Percentiles rank a stretch among this genome's conserved stretches.
Evolutionary conservation across 1,284 basidiomycete genomes (phyloP).

Genomic region (Rhodotorula sp.): DNA sequence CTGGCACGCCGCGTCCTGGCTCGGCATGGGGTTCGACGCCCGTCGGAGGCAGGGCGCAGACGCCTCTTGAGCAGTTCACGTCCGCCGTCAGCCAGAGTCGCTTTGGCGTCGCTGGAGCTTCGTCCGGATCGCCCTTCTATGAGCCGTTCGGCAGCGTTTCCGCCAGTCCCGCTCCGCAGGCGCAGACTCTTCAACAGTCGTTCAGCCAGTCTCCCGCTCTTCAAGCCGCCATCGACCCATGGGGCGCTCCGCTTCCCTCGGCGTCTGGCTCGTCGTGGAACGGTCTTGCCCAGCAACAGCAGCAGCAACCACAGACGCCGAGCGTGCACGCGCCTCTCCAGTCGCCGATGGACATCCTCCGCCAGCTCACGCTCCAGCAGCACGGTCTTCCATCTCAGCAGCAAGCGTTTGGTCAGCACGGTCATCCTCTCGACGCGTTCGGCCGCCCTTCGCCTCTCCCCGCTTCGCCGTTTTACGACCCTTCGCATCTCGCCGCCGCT

Average conservation of each 20-base stretch:
- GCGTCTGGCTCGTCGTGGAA: conserved; percentile 7
- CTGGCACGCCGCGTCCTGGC: conserved; percentile 24
- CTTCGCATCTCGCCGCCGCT: conserved; percentile 19
- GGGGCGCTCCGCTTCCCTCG: conserved; percentile 28
- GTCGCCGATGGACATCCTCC: conserved; percentile 20
- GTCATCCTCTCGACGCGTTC: conserved; percentile 10
- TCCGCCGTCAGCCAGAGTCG: conserved; percentile 26
- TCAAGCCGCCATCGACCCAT: conserved; percentile 27
- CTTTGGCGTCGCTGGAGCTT: conserved; percentile 6
- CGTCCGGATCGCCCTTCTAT: conserved; percentile 19
- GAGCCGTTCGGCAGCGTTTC: conserved; percentile 30
- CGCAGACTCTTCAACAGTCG: conserved; percentile 17
- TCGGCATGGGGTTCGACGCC: conserved; percentile 16
- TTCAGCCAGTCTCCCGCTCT: conserved; percentile 19
- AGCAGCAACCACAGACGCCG: conserved; percentile 21
- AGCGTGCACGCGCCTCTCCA: conserved; percentile 6
- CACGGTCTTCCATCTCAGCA: conserved; percentile 1
- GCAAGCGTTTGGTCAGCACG: conserved; percentile 5
- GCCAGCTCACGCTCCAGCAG: conserved; percentile 22
- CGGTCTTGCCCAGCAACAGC: conserved; percentile 14
- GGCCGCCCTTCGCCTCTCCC: conserved; percentile 24
- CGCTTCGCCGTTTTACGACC: conserved; percentile 28
- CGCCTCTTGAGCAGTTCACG: conserved; percentile 28
- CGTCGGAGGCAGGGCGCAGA: conserved; percentile 19
- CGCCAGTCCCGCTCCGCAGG: conserved; percentile 19